Evolutionary conservation across 2,329 filamentous ascomycete species (phyloP), one percentile per base, ranked within the genome.

Genomic region (Diaporthe sp.): DNA sequence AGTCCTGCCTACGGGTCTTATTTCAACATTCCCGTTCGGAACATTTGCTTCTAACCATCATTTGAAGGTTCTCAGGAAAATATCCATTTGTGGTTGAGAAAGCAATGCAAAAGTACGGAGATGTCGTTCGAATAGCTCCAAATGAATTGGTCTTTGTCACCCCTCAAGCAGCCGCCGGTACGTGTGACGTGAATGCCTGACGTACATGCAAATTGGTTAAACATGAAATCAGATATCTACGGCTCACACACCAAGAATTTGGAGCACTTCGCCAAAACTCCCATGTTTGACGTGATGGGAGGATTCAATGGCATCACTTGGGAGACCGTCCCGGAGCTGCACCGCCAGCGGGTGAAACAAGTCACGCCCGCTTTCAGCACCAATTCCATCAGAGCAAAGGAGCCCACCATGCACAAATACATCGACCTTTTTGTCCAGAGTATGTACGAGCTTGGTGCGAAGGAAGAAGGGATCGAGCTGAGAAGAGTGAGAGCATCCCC

Each of bases 351-450:
- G 9, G 60, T 37, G 19, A 34, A 37, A 34, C 39, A 65, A 34
- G 19, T 65, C 22, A 37, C 60, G 60, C 60, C 60, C 9, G 60
- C 60, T 8, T 65, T 65, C 60, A 25, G 19, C 60, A 37, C n/a
- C n/a, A 34, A 37, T 25, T 25, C 60, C 12, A 65, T 65, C 31
- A 34, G 34, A n/a, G 42, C 60, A 37, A 25, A 42, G 60, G 60
- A 65, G 31, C 60, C 60, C 12, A 22, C 42, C 34, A 25, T 39
- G n/a, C 60, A 65, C 42, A 37, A 46, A 22, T 37, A 80, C 55
- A 75, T 79, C 17, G 77, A 80, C 67, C 71, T 57, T 25, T 80
- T 80, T 49, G 57, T 80, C 34, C 51, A 67, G 5, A 62, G 67
- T 1, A 79, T 80, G 79, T 78, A 76, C 22, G 51, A n/a, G 4